Evolutionary conservation across 2,329 filamentous ascomycete species (phyloP), one percentile per base, ranked within the genome.

Genomic region (Phyllosticta citribraziliensis): DNA sequence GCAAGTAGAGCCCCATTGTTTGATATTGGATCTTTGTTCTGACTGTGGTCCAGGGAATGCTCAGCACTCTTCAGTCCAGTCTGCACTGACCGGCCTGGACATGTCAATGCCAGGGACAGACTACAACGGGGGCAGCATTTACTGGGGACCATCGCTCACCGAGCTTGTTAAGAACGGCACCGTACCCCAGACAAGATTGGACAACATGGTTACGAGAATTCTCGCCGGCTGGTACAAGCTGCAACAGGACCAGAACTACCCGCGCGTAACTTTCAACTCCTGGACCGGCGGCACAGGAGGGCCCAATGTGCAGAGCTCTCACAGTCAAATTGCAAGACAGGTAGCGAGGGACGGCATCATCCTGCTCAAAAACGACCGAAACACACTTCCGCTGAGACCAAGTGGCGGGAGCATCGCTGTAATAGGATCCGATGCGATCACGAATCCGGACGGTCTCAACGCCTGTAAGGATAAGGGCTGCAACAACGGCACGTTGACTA

Each of bases 391-490:
- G 0, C 80, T 97, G n/a, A 86, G 66, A 20, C 70, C 71, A 59
- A 84, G 62, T 74, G 80, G 24, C 85, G 86, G 70, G 89, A 93
- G 66, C 91, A 58, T 83, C 27, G 72, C 72, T 11, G 70, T 74
- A 17, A 70, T 97, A 67, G 93, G 93, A 20, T 86, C 90, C 57
- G 93, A 97, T 72, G 88, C 91, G 17, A 88, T 88, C 0, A 80
- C 86, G 17, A 93, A 89, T 70, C 79, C 82, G 0, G 80, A 79
- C 22, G 93, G 93, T 0, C 86, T 89, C 25, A 96, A 97, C 68
- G 85, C 88, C 27, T 97, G 91, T 69, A 63, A 69, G 10, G 88
- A 95, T 73, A 84, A 88, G 30, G 84, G 73, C 68, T 86, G 79
- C 70, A 78, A 75, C 71, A 80, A 82, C 52, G 84, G 84, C 14